Evolutionary conservation across 768 basidiomycete species (phyloP), one percentile per base, ranked within the genome.

Genomic region (Boletus reticulatus): DNA sequence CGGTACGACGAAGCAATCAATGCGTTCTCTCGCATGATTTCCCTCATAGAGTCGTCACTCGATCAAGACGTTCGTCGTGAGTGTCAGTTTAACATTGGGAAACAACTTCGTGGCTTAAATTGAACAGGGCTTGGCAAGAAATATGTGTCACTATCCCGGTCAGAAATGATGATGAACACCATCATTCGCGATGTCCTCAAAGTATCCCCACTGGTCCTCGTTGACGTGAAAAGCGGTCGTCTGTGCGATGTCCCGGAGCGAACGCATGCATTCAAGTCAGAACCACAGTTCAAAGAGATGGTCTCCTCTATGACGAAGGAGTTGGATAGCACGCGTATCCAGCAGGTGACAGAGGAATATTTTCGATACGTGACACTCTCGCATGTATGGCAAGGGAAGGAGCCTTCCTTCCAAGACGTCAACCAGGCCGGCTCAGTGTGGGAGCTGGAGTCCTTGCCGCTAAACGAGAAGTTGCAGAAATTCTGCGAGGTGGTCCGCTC

Each of bases 351-450:
- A 16, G 43, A 6, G 17, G 17, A 34, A n/a, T 62, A 52, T 14
- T 53, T 62, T 7, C 34, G 38, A 45, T 62, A 57, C 24, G 55
- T 57, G 24, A 57, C 48, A 22, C 29, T 62, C 4, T 62, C 61
- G 8, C 61, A 62, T 13, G 50, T 54, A 4, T 62, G 61, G 61
- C 22, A 48, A 7, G 57, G 61, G 8, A 27, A 38, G 1, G 62
- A 62, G 8, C 60, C 61, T 2, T 22, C n/a, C 12, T 55, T 58
- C 14, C 31, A 58, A 32, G 61, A 62, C 6, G 41, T 62, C 38
- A 22, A 38, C 3, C 22, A 11, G 7, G 52, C 17, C 4, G 29
- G 52, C 36, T 44, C 49, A 1, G 50, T 62, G 10, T 62, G 43
- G 56, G 12, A 43, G 1, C 48, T 62, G 3, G 57, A 44, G 3